Evolutionary conservation across 768 basidiomycete genomes (phyloP).

Genomic region (Pilatotrama ljubarskyi): DNA sequence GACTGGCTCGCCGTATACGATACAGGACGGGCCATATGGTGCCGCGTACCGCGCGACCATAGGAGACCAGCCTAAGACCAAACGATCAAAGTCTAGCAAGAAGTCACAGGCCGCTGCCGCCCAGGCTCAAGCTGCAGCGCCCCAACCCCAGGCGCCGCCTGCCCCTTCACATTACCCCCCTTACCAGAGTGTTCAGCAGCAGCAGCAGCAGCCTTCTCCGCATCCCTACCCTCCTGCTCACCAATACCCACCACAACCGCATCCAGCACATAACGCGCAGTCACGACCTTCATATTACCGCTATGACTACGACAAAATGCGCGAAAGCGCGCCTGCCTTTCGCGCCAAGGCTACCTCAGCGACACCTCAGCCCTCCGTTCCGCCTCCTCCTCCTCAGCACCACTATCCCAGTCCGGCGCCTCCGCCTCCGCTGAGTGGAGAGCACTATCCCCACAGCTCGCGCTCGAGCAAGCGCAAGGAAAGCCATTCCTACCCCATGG

Average conservation of each 20-base stretch:
- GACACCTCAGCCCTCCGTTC: not conserved
- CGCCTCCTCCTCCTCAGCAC: not conserved
- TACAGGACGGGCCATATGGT: constrained; percentile 17
- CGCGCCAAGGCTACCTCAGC: constrained; percentile 7
- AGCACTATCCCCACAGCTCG: not conserved
- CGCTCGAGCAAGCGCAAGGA: constrained; percentile 6
- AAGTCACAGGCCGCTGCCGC: not conserved
- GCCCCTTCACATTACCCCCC: not conserved
- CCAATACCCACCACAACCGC: not conserved
- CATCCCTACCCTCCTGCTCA: not conserved
- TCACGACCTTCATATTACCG: constrained; percentile 21
- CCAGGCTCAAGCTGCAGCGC: not conserved
- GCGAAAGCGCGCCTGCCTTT: constrained; percentile 14
- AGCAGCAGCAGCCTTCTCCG: not conserved
- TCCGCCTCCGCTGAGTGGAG: not conserved
- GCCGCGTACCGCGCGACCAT: constrained; percentile 15
- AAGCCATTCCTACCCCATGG: not conserved
- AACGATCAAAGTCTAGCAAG: not conserved
- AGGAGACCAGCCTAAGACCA: not conserved
- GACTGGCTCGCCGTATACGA: not conserved
- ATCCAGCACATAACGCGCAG: not conserved
- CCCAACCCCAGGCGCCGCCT: not conserved
- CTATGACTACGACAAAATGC: constrained; percentile 23
- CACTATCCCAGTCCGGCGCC: not conserved
- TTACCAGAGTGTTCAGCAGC: not conserved